Base-by-base conservation (phyloP, 2,329 filamentous ascomycete genomes). In the Trichothecium roseum region DNA sequence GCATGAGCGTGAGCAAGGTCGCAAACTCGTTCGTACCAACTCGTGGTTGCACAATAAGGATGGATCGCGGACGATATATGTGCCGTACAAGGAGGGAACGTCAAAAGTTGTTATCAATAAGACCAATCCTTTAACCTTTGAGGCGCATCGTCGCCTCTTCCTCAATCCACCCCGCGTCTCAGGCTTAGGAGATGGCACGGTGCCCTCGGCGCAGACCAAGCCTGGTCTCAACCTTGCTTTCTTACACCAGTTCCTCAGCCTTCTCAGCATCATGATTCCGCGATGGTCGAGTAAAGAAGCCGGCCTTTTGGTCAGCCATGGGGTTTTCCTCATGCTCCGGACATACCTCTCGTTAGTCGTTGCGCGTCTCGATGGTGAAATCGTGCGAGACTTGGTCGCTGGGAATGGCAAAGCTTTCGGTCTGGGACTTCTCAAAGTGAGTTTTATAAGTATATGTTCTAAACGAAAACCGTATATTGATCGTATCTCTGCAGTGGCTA, bases 201-300 rank as follows among this genome's bases (percentile, higher is more conserved):
- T 93, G 5, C 91, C 91, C 13, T 84, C 88, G 3, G 74, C 84
- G 8, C 84, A 94, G 55, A 89, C 88, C 3, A 96, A 94, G 56
- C 87, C 91, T 0, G 91, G 91, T 1, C 64, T 98, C 28, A 98
- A 98, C 53, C 69, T 98, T 39, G 91, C 91, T 9, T 98, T 98
- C 51, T 60, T 98, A 36, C 91, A 98, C 56, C 91, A 98, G 59
- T 96, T 98, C 49, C 69, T 96, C 35, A 95, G 89, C 52, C 64
- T 98, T 37, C 77, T 96, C 63, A 95, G 87, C 60, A 96, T 98
- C 53, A 94, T 96, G 86, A 84, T 98, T 42, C 91, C 91, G 5
- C 70, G 89, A 43, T 94, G 89, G 83, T 81, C 81, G 13, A 94
- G 87, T 57, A 98, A 98, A 56, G 91, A 96, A 63, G 88, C 89